A percentile compares a stretch with the other conserved stretches of the same genome.
phyloP scores from a whole-genome alignment of 2,329 filamentous ascomycete species.

The Colletotrichum sp. region DNA sequence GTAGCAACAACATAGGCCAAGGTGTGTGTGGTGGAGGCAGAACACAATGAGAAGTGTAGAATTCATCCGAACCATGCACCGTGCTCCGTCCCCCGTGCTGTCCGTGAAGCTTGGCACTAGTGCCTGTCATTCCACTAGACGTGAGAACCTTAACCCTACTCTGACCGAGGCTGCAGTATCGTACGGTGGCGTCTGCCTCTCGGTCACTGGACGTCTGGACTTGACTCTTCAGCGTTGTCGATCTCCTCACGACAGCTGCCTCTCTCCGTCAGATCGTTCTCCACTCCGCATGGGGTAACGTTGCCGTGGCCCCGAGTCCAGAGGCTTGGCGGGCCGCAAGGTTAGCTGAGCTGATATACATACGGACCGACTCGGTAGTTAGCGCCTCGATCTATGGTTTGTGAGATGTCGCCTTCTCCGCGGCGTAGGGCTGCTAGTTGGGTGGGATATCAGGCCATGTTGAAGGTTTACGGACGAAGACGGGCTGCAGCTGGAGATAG shows the following conservation, averaged over 20 bases:
- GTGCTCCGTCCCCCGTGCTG: neutral
- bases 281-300: neutral
- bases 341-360: neutral
- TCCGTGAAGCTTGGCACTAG: neutral
- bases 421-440: neutral
- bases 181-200: neutral
- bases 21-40: neutral
- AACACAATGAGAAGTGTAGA: neutral
- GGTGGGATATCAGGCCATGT: neutral
- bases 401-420: neutral
- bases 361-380: neutral
- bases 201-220: neutral
- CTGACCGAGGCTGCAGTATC: neutral
- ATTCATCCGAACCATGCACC: neutral
- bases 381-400: neutral
- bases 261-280: neutral
- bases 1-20: neutral
- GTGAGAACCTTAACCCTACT: neutral
- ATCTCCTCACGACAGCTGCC: neutral
- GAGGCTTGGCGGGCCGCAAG: neutral
- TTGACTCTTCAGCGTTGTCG: neutral
- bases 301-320: neutral
- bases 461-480: neutral
- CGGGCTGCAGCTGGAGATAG: neutral
- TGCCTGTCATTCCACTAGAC: neutral